A percentile compares a stretch with the other conserved stretches of the same genome.
These are phyloP conservation scores for Cymbidium sinense DNA, from an alignment of 106 monocot species.

Conservation along the genomic window DNA sequence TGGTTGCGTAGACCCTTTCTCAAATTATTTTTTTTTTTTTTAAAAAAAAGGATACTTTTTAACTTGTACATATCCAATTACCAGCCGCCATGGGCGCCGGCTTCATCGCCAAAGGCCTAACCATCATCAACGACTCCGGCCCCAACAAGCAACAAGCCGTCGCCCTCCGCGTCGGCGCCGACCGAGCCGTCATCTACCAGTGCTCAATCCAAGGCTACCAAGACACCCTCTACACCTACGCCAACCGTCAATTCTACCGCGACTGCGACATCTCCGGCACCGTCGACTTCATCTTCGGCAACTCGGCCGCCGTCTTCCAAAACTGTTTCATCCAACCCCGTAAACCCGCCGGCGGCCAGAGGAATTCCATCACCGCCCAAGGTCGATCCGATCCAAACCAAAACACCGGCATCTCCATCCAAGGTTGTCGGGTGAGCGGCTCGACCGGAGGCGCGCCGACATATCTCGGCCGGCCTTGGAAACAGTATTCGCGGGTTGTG, in stretches of 20 bases:
- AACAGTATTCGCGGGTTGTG: conserved; percentile 57
- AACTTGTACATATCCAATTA: not conserved
- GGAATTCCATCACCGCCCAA: conserved; percentile 64
- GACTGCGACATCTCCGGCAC: conserved; percentile 72
- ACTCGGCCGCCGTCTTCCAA: conserved; percentile 44
- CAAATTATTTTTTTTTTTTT: too few relatives aligned
- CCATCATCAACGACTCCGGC: conserved; percentile 72
- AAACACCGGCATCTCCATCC: conserved; percentile 74
- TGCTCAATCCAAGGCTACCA: conserved; percentile 82
- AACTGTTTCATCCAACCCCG: conserved; percentile 23
- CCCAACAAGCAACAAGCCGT: conserved; percentile 65
- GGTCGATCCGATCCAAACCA: conserved; percentile 68
- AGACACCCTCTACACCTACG: conserved; percentile 75
- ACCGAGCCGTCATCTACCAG: conserved; percentile 50
- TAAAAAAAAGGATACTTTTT: too few relatives aligned
- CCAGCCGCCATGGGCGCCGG: conserved; percentile 68
- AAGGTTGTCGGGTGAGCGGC: conserved; percentile 31
- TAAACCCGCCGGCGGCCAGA: conserved; percentile 32
- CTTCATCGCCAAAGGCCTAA: conserved; percentile 64
- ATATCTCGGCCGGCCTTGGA: conserved; percentile 81
- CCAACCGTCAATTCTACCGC: conserved; percentile 71
- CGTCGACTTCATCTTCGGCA: conserved; percentile 89
- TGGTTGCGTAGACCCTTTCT: too few relatives aligned
- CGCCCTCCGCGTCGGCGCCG: conserved; percentile 67
- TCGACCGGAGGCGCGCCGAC: conserved; percentile 29